Evolutionary conservation across 148 eudicot genomes (phyloP), one percentile per base, ranked within the genome.

Genomic region (Fagopyrum homotropicum): DNA sequence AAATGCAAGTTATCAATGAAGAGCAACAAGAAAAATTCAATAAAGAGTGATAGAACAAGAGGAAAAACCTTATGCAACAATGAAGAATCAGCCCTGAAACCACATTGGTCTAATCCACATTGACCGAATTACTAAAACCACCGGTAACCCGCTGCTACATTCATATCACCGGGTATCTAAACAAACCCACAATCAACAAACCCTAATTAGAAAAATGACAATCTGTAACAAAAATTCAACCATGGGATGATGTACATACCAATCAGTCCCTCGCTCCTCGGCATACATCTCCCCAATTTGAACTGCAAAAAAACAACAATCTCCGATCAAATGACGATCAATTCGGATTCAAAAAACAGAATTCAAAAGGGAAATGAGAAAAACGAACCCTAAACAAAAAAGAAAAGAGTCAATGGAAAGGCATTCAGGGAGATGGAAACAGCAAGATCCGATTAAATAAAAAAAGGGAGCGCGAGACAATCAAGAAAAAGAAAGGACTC

Each of bases 371-470:
- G 12, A 77, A 70, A 66, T 10, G 29, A 17, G 52, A 46, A 35
- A 35, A 55, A 73, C 69, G 55, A 73, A 91, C 97, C 97, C 89
- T 88, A 93, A 91, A 86, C 81, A 86, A 89, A 59, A 45, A 70
- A 44, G 40, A 35, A 35, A n/a, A 12, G 8, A 72, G 35, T 46
- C 55, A 72, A 54, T 19, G 74, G 87, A 78, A 88, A 88, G 91
- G 91, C 90, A 91, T 89, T 89, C 91, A 89, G 97, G 97, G 82
- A 85, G 87, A 83, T 84, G 88, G 86, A 85, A 83, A 78, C 77
- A 84, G 51, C 74, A 72, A 72, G 55, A 72, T 35, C 43, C 46
- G 71, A 66, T 12, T 6, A 2, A 59, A 64, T 35, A 77, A 86
- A 82, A 81, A 59, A 76, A 75, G 86, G 81, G 86, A 78, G 89